These are phyloP conservation scores for Trypanosoma conorhini DNA, from an alignment of 208 protist genomes.

Conservation along the genomic window DNA sequence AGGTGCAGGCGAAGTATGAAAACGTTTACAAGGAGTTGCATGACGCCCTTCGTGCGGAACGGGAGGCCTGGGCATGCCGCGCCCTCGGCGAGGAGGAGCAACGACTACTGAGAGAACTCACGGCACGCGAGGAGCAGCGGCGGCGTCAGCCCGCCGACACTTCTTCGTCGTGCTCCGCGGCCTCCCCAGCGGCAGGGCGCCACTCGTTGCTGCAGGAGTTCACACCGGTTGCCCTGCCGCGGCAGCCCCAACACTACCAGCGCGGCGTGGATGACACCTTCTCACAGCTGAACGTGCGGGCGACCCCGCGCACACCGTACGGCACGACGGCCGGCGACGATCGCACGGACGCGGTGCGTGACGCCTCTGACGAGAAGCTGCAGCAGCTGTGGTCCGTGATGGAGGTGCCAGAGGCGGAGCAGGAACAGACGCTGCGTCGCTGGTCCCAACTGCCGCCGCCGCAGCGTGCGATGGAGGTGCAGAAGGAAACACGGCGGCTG, in stretches of 20 bases:
- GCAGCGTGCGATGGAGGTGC: slow-evolving; percentile 20
- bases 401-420: slow-evolving; percentile 39
- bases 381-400: slow-evolving; percentile 60
- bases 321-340: background rate
- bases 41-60: slow-evolving; percentile 29
- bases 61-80: slow-evolving; percentile 41
- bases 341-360: background rate
- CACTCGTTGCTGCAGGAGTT: background rate
- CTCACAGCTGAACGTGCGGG: background rate
- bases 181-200: background rate
- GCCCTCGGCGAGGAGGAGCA: slow-evolving; percentile 55
- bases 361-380: slow-evolving; percentile 24
- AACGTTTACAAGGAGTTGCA: slow-evolving; percentile 34
- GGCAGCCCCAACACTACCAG: background rate
- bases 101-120: slow-evolving; percentile 38
- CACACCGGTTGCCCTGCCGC: background rate
- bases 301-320: slow-evolving; percentile 10
- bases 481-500: slow-evolving; percentile 45
- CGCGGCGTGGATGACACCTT: background rate
- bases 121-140: slow-evolving; percentile 24
- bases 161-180: background rate
- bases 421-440: slow-evolving; percentile 29
- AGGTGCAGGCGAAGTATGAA: slow-evolving; percentile 34
- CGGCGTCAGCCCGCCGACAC: slow-evolving; percentile 6
- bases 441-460: slow-evolving; percentile 14